Base-by-base conservation (phyloP, 805 yeast species). In the Candida awuae region DNA sequence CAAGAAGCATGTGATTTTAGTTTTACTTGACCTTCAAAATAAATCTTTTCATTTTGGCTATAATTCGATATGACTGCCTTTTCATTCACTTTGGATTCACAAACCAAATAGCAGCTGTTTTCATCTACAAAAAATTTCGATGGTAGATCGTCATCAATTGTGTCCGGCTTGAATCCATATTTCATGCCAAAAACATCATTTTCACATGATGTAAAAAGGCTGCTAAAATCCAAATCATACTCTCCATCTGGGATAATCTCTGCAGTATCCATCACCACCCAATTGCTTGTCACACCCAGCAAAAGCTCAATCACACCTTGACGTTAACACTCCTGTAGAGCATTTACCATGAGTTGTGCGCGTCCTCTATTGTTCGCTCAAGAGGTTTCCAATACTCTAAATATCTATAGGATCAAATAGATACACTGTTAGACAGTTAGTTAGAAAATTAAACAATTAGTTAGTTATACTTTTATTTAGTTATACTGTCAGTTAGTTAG, bases 221-320 rank as follows among this genome's bases (percentile, higher is more conserved):
- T 41, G 6, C 62, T 53, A 38, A 62, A 32, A 32, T 59, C 64
- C 18, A 62, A 37, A 10, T 56, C 61, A 37, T 60, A 62, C 36
- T 62, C 65, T 2, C 65, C 65, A 47, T 62, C 66, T 0, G 65
- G 59, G 16, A 60, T 42, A n/a, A 23, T 21, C 12, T 14, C 10
- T 6, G 13, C 20, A 43, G 39, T 43, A 18, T 17, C 26, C 4
- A 29, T 16, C 12, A 22, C 8, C 26, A 22, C 26, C n/a, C n/a
- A n/a, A n/a, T n/a, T n/a, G n/a, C n/a, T n/a, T n/a, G n/a, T n/a
- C n/a, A n/a, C n/a, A n/a, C n/a, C n/a, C n/a, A n/a, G n/a, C n/a
- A n/a, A n/a, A n/a, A n/a, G n/a, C n/a, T n/a, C n/a, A n/a, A n/a
- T n/a, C n/a, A n/a, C n/a, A n/a, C n/a, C n/a, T n/a, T n/a, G n/a